Evolutionary conservation across 1,284 basidiomycete genomes (phyloP).

Genomic region (Cutaneotrichosporon mucoides): DNA sequence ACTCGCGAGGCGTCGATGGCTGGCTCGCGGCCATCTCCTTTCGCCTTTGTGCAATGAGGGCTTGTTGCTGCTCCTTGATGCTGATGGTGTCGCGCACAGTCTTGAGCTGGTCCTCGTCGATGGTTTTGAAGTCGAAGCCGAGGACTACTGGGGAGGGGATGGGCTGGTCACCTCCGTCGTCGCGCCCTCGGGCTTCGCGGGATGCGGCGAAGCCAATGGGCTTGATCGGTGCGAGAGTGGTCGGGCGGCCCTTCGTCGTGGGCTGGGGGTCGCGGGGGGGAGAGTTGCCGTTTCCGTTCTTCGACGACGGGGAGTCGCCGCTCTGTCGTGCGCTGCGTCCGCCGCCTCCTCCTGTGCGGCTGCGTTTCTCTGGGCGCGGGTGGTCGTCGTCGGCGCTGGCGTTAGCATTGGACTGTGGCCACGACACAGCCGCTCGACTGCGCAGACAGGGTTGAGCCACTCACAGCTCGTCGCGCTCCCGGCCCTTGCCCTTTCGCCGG

Average conservation of each 20-base stretch:
- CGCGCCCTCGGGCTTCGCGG: slow-evolving; percentile 31
- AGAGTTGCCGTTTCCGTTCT: slow-evolving; percentile 4
- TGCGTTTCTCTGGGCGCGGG: slow-evolving; percentile 18
- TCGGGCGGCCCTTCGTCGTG: slow-evolving; percentile 10
- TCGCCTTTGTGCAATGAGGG: slow-evolving; percentile 40
- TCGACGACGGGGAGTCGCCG: slow-evolving; percentile 18
- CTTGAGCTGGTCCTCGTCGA: slow-evolving; percentile 44
- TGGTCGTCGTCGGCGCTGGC: slow-evolving; percentile 12
- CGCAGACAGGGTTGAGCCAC: not conserved
- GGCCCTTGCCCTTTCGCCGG: slow-evolving; percentile 18
- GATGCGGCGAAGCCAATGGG: slow-evolving; percentile 42
- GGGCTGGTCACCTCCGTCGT: slow-evolving; percentile 26
- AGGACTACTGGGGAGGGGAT: slow-evolving; percentile 45
- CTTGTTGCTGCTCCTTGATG: slow-evolving; percentile 47
- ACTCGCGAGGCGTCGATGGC: slow-evolving; percentile 37
- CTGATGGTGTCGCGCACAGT: slow-evolving; percentile 46
- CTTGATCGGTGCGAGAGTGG: slow-evolving; percentile 33
- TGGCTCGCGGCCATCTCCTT: slow-evolving; percentile 35
- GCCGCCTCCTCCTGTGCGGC: slow-evolving; percentile 1
- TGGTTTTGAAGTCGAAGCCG: slow-evolving; percentile 45
- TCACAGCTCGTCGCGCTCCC: slow-evolving; percentile 20
- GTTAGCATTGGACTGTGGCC: not conserved
- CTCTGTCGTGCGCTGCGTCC: slow-evolving; percentile 7
- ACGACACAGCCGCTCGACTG: too few relatives aligned
- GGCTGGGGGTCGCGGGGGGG: slow-evolving; percentile 7